These are phyloP conservation scores for Dothistroma septosporum DNA, from an alignment of 2,329 filamentous ascomycete genomes.

Conservation along the genomic window DNA sequence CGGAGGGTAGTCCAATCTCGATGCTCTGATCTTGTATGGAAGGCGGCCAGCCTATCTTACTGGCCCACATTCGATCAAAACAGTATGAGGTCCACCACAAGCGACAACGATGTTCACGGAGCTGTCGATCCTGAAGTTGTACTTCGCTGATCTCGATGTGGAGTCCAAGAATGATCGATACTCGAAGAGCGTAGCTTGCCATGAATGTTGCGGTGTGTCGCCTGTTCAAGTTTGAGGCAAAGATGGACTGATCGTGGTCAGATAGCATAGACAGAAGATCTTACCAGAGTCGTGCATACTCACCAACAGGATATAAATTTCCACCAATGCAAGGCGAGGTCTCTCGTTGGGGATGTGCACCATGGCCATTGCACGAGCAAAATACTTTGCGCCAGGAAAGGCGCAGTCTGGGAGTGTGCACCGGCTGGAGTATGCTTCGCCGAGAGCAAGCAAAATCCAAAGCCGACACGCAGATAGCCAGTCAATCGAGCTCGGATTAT, in stretches of 20 bases:
- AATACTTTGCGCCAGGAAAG: slow-evolving; percentile 46
- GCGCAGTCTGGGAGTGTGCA: slow-evolving; percentile 32
- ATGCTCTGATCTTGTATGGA: slow-evolving; percentile 36
- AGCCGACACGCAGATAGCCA: slow-evolving; percentile 40
- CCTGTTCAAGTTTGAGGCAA: slow-evolving; percentile 44
- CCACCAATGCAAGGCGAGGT: slow-evolving; percentile 43
- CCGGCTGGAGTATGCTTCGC: slow-evolving; percentile 45
- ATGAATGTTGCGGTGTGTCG: slow-evolving; percentile 44
- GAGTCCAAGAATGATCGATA: slow-evolving; percentile 45
- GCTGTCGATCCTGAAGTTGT: slow-evolving; percentile 38
- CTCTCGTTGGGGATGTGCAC: slow-evolving; percentile 42
- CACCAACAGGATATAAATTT: slow-evolving; percentile 45
- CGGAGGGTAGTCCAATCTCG: slow-evolving; percentile 42
- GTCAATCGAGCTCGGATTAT: slow-evolving; percentile 35
- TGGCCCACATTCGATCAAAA: slow-evolving; percentile 35
- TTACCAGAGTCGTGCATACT: slow-evolving; percentile 15
- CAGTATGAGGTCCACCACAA: slow-evolving; percentile 37
- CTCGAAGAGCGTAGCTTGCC: slow-evolving; percentile 44
- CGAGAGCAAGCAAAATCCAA: slow-evolving; percentile 46
- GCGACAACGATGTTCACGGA: slow-evolving; percentile 33
- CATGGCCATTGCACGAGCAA: slow-evolving; percentile 40
- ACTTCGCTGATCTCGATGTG: slow-evolving; percentile 40
- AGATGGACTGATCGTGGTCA: slow-evolving; percentile 38
- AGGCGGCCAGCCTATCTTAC: slow-evolving; percentile 34
- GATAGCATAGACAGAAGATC: background rate